Percentiles rank a stretch among this genome's conserved stretches.
phyloP scores from a whole-genome alignment of 2,329 filamentous ascomycete species.

The Ceratocystis alfenasii region DNA sequence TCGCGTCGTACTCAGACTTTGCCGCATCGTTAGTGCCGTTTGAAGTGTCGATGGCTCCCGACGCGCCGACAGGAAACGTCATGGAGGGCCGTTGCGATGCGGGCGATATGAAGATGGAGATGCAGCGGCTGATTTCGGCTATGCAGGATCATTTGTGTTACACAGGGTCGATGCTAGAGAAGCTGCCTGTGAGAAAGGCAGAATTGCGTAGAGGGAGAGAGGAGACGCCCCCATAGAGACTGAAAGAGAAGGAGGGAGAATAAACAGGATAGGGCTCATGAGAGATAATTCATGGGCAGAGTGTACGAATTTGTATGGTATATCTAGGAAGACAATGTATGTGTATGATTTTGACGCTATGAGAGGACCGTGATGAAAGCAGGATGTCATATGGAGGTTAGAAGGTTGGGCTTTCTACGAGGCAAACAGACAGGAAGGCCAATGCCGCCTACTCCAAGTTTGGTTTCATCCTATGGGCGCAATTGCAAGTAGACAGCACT shows the following conservation, averaged over 20 bases:
- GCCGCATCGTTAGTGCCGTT: constrained; percentile 17
- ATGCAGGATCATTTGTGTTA: constrained; percentile 21
- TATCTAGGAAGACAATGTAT: background rate
- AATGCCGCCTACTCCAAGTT: too few relatives aligned
- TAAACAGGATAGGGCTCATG: background rate
- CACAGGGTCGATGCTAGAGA: constrained; percentile 21
- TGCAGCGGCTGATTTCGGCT: constrained; percentile 19
- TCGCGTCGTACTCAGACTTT: constrained; percentile 16
- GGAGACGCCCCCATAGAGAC: constrained; percentile 12
- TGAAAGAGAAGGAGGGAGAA: background rate
- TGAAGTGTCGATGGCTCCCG: constrained; percentile 18
- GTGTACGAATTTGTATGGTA: background rate
- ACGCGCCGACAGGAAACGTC: constrained; percentile 12
- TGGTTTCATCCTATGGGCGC: too few relatives aligned
- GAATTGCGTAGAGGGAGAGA: constrained; percentile 19
- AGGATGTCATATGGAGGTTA: too few relatives aligned
- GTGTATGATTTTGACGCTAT: background rate
- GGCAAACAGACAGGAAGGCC: too few relatives aligned
- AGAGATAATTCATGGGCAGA: background rate
- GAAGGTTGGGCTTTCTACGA: too few relatives aligned
- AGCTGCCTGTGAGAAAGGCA: constrained; percentile 19
- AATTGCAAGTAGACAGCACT: too few relatives aligned
- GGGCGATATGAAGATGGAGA: constrained; percentile 20
- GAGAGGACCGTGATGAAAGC: too few relatives aligned
- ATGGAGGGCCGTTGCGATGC: constrained; percentile 21